Evolutionary conservation across 192 early-diverging fungal genomes (phyloP), one percentile per base, ranked within the genome.

Genomic region (Nowakowskiella sp.): DNA sequence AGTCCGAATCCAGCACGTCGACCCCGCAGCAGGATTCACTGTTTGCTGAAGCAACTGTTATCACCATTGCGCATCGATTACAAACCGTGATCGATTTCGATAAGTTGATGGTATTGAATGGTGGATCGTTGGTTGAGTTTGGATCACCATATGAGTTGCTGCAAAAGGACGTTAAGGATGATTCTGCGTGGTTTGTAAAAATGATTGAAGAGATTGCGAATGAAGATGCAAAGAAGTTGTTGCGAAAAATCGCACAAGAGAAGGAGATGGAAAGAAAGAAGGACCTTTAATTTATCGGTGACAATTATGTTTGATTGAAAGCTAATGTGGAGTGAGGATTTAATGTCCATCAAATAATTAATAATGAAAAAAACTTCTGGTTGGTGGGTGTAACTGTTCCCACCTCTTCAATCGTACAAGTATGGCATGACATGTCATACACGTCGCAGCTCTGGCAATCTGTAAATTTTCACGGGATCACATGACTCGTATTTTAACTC

Each of bases 21-120:
- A 71, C 6, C 42, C 59, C 71, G 43, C 26, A 23, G 34, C 19
- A 1, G 42, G 36, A 29, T 46, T n/a, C 39, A 21, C 47, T 10
- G 8, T 72, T 77, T 53, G 59, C 62, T 27, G 44, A 60, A 23
- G 58, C 65, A 4, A 82, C 77, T 4, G 73, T 78, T 0, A 43
- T 81, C 8, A 72, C 70, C 0, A 72, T 81, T 29, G 73, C 75
- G 1, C 77, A 81, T 47, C 52, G 71, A 19, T 21, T 70, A 8
- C 25, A 61, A 16, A 70, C 77, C 1, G 59, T 76, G 24, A 73
- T 71, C 31, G 66, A 71, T 22, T 71, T 49, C 23, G 60, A 55
- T 42, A 67, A 51, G 49, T 55, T 61, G 44, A 25, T 71, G 22
- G 66, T 73, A n/a, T 60, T 64, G 32, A 63, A 76, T 26, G 49